Conservation (phyloP, 208 protist genomes). For the Lotmaria passim region DNA sequence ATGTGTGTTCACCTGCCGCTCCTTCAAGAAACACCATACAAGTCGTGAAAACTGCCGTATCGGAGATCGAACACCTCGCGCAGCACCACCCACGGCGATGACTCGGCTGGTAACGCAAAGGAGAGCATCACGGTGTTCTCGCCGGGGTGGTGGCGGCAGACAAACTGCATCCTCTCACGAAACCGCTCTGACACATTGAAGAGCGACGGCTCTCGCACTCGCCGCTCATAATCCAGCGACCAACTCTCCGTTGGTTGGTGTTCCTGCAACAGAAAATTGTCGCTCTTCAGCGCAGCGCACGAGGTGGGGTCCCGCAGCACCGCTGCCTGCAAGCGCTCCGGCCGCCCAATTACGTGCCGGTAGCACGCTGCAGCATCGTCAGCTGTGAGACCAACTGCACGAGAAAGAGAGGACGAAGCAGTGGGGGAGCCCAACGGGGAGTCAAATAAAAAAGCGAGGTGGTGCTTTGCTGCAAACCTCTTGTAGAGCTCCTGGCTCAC, state of each 20-base stretch:
- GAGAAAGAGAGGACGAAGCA: no score
- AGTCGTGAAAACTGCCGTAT: constrained; percentile 68
- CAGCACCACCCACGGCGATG: constrained; percentile 67
- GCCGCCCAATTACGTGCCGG: constrained; percentile 58
- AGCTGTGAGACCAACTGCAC: no score
- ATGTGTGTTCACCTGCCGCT: no score
- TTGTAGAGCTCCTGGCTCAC: constrained; percentile 34
- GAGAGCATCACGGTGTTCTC: constrained; percentile 58
- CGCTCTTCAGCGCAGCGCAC: constrained; percentile 72
- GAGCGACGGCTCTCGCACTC: constrained; percentile 75
- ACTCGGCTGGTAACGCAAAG: constrained; percentile 49
- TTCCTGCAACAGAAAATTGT: constrained; percentile 79
- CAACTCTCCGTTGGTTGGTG: constrained; percentile 41
- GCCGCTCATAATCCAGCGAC: constrained; percentile 46
- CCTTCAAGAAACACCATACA: constrained; percentile 40
- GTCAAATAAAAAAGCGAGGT: constrained; percentile 48
- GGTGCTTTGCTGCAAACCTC: constrained; percentile 45
- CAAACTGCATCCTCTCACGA: constrained; percentile 56
- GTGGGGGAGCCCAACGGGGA: neutral
- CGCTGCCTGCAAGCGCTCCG: constrained; percentile 46
- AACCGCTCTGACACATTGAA: constrained; percentile 87
- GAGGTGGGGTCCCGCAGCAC: constrained; percentile 75
- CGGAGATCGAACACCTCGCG: constrained; percentile 70
- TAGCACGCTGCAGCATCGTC: constrained; percentile 22
- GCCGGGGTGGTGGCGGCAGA: constrained; percentile 10